These are phyloP conservation scores for Aspergillus mulundensis DNA, from an alignment of 495 filamentous ascomycete species.

Conservation along the genomic window DNA sequence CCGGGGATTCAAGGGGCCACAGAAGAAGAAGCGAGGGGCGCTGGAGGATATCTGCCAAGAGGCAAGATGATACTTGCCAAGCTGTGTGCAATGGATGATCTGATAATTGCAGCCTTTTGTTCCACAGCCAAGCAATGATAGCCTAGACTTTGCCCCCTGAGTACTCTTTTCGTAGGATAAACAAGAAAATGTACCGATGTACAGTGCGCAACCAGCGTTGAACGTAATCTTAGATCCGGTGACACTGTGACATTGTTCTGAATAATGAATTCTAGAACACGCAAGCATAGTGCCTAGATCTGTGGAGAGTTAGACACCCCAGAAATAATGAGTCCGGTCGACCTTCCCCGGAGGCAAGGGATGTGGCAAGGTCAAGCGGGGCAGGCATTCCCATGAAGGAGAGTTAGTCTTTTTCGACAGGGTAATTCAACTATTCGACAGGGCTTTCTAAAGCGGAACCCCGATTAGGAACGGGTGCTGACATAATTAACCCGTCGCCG, in stretches of 20 bases:
- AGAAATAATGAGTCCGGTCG: background rate
- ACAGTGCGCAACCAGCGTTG: background rate
- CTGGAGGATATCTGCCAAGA: conserved; percentile 32
- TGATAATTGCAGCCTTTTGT: conserved; percentile 27
- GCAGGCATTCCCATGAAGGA: background rate
- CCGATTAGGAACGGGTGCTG: too few species aligned
- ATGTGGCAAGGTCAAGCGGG: background rate
- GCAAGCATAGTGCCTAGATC: too few species aligned
- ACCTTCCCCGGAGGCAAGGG: conserved; percentile 1
- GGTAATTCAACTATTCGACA: too few species aligned
- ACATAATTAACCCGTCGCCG: too few species aligned
- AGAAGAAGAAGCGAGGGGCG: conserved; percentile 22
- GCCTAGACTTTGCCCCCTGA: conserved; percentile 12
- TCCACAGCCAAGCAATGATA: conserved; percentile 24
- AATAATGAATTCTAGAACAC: conserved; percentile 1
- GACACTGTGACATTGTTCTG: background rate
- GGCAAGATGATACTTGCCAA: conserved; percentile 36
- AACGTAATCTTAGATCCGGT: conserved; percentile 11
- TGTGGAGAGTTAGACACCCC: too few species aligned
- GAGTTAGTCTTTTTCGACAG: too few species aligned
- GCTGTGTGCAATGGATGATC: conserved; percentile 26
- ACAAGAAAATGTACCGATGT: background rate
- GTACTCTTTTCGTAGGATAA: background rate
- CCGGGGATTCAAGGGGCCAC: conserved; percentile 8
- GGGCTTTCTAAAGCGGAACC: too few species aligned